Percentiles rank a stretch among this genome's conserved stretches.
Conservation (phyloP, 148 eudicot genomes). For the Talinum fruticosum region DNA sequence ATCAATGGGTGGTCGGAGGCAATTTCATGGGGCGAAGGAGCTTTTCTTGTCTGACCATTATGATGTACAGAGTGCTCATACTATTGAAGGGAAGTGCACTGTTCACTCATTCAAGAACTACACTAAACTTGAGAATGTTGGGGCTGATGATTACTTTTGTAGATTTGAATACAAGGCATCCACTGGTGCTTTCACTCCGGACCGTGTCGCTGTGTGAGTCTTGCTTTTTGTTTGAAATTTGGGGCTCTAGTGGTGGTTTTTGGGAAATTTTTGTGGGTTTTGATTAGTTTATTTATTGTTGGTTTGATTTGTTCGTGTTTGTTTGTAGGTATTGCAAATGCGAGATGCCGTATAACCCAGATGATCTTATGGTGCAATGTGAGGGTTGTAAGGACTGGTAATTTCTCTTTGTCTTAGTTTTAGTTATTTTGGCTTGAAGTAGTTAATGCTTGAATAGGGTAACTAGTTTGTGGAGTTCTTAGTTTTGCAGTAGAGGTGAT, state of each 20-base stretch:
- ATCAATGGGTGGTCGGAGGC: slow-evolving; percentile 82
- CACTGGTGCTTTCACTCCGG: slow-evolving; percentile 83
- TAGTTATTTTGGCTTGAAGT: not conserved
- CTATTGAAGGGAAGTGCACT: slow-evolving; percentile 81
- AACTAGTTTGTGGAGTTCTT: not conserved
- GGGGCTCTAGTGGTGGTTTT: not conserved
- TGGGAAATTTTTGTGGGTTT: not conserved
- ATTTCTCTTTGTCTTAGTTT: slow-evolving; percentile 12
- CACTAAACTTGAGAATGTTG: slow-evolving; percentile 83
- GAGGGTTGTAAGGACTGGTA: slow-evolving; percentile 91
- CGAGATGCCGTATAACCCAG: slow-evolving; percentile 96
- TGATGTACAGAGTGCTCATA: slow-evolving; percentile 82
- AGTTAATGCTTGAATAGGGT: not conserved
- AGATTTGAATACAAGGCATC: slow-evolving; percentile 82
- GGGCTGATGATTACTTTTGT: slow-evolving; percentile 83
- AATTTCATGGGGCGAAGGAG: slow-evolving; percentile 85
- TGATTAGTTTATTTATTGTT: not conserved
- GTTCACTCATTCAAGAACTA: slow-evolving; percentile 80
- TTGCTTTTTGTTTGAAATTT: not conserved
- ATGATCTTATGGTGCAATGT: slow-evolving; percentile 88
- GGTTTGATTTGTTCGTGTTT: not conserved
- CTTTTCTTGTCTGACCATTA: slow-evolving; percentile 75
- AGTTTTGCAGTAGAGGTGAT: not conserved
- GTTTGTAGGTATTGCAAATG: slow-evolving; percentile 79
- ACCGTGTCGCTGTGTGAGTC: slow-evolving; percentile 80